phyloP scores from a whole-genome alignment of 208 protist genomes.

The Sergeia podlipaevii region DNA sequence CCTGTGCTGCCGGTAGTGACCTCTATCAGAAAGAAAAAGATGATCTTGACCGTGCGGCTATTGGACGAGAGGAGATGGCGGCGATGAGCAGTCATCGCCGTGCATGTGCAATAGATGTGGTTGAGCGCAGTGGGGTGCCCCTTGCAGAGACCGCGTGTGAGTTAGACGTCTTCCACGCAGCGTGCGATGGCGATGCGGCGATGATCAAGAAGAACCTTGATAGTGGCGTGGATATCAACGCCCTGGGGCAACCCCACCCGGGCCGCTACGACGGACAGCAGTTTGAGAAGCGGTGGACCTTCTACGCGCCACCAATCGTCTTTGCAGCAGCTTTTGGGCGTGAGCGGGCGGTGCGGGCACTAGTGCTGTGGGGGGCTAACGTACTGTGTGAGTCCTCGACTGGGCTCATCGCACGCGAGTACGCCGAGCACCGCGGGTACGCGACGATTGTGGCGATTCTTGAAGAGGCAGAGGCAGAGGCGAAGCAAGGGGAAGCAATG shows the following conservation, averaged over 20 bases:
- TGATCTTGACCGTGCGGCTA: no score
- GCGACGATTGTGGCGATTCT: slow-evolving; percentile 45
- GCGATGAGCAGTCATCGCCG: not conserved
- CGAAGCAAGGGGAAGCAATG: not conserved
- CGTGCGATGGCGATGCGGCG: slow-evolving; percentile 62
- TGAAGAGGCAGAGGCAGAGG: slow-evolving; percentile 25
- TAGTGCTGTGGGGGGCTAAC: slow-evolving; percentile 59
- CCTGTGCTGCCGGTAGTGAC: no score
- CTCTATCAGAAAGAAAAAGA: no score
- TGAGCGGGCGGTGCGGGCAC: slow-evolving; percentile 63
- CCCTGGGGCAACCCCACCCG: slow-evolving; percentile 61
- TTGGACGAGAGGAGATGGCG: not conserved
- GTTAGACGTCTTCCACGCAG: slow-evolving; percentile 64
- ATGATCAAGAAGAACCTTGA: not conserved
- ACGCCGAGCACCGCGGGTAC: slow-evolving; percentile 71
- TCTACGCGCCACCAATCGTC: slow-evolving; percentile 63
- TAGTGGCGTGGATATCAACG: slow-evolving; percentile 45
- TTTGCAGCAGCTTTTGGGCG: slow-evolving; percentile 75
- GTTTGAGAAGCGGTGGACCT: slow-evolving; percentile 74
- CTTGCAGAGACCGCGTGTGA: not conserved
- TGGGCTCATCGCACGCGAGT: slow-evolving; percentile 56
- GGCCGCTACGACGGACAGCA: slow-evolving; percentile 51
- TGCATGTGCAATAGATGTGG: not conserved
- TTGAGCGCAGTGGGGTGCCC: slow-evolving; percentile 6
- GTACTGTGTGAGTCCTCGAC: slow-evolving; percentile 36